phyloP scores from a whole-genome alignment of 2,329 filamentous ascomycete genomes.

The Cryphonectria nitschkei region DNA sequence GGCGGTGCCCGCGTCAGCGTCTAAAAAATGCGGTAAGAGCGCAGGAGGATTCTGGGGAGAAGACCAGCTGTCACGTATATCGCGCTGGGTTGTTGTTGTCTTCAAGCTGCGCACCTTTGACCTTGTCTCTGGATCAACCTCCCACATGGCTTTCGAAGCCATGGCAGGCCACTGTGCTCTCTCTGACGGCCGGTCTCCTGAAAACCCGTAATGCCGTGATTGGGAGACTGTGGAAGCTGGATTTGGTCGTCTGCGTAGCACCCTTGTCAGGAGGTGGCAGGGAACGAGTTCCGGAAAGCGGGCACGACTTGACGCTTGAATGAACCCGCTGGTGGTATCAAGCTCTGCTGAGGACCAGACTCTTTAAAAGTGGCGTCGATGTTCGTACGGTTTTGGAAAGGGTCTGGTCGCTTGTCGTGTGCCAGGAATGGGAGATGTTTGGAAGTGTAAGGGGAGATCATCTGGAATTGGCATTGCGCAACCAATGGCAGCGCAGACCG shows the following conservation, averaged over 20 bases:
- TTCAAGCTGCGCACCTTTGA: slow-evolving; percentile 69
- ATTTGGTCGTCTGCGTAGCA: slow-evolving; percentile 24
- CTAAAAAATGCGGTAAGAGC: background rate
- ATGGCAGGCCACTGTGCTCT: slow-evolving; percentile 41
- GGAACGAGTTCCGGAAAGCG: slow-evolving; percentile 9
- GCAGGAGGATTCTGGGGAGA: background rate
- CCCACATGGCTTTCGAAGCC: slow-evolving; percentile 87
- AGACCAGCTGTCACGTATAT: slow-evolving; percentile 5
- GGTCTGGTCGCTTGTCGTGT: background rate
- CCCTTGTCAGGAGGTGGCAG: slow-evolving; percentile 18
- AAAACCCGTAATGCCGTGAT: background rate
- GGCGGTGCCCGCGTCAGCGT: slow-evolving; percentile 27
- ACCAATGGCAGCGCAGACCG: slow-evolving; percentile 17
- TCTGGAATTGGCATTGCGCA: slow-evolving; percentile 12
- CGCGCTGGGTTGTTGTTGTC: background rate
- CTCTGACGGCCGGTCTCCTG: slow-evolving; percentile 9
- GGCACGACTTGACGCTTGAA: background rate
- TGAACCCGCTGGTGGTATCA: background rate
- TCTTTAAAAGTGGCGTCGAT: background rate
- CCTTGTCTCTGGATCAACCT: slow-evolving; percentile 96
- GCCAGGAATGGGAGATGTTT: slow-evolving; percentile 6
- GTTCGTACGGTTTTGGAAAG: background rate
- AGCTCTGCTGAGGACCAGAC: background rate
- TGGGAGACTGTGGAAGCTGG: slow-evolving; percentile 5
- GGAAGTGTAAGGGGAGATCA: slow-evolving; percentile 1